Evolutionary conservation across 805 yeast species (phyloP).

Genomic region (Lipomyces yamanashiensis): DNA sequence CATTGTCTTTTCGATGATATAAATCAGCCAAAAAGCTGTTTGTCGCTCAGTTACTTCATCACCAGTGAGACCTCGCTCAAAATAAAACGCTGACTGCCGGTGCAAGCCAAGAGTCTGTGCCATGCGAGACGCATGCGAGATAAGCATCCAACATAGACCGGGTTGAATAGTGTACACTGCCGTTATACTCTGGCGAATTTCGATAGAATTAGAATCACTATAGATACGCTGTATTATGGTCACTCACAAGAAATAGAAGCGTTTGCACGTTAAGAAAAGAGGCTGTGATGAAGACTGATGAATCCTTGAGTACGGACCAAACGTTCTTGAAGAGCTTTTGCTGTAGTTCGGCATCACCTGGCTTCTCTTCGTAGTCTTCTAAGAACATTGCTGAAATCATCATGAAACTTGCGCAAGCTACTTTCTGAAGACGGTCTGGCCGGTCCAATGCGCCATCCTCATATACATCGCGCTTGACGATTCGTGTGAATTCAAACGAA

Average conservation of each 20-base stretch:
- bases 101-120: constrained; percentile 26
- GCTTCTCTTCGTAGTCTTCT: constrained; percentile 8
- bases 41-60: constrained; percentile 24
- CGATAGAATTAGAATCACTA: neutral
- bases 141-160: constrained; percentile 23
- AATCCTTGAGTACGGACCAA: constrained; percentile 16
- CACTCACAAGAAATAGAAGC: constrained; percentile 11
- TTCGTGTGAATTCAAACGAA: constrained; percentile 14
- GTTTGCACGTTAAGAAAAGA: constrained; percentile 22
- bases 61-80: constrained; percentile 16
- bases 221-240: too few species aligned
- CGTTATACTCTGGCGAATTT: neutral
- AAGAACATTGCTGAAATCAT: constrained; percentile 7
- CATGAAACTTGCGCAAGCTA: constrained; percentile 21
- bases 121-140: constrained; percentile 14
- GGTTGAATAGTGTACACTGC: constrained; percentile 9
- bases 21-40: constrained; percentile 15
- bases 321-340: constrained; percentile 15
- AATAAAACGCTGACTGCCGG: constrained; percentile 20
- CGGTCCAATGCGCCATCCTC: neutral
- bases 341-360: constrained; percentile 9
- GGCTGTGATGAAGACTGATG: constrained; percentile 21
- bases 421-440: constrained; percentile 11
- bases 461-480: constrained; percentile 16
- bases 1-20: constrained; percentile 16